These are phyloP conservation scores for Tolypocladium endophyticum DNA, from an alignment of 2,329 filamentous ascomycete species.

Conservation along the genomic window DNA sequence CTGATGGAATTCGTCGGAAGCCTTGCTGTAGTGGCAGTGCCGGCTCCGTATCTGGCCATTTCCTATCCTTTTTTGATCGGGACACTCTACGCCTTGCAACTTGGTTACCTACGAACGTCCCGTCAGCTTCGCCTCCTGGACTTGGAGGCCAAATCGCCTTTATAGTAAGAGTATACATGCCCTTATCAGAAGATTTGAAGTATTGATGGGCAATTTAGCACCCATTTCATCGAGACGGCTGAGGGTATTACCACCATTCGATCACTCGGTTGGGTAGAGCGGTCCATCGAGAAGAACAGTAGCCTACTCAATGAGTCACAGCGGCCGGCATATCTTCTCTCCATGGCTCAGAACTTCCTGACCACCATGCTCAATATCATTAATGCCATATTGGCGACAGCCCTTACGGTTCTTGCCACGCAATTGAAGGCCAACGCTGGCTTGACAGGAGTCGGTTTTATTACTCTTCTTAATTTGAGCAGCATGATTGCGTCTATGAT, in stretches of 20 bases:
- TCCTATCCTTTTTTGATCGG: background rate
- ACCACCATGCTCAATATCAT: background rate
- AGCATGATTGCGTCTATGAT: background rate
- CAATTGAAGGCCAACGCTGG: background rate
- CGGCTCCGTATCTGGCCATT: background rate
- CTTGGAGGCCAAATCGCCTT: background rate
- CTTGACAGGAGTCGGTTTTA: background rate
- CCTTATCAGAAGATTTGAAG: background rate
- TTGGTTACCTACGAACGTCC: background rate
- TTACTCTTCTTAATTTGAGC: background rate
- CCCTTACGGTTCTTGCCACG: background rate
- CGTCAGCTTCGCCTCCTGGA: background rate
- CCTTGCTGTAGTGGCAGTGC: background rate
- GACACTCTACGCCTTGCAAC: background rate
- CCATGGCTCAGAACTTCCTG: background rate
- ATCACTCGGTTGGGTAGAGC: background rate
- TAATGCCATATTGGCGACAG: background rate
- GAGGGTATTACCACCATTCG: background rate
- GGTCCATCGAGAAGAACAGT: background rate
- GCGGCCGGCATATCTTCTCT: background rate
- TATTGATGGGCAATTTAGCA: background rate
- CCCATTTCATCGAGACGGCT: background rate
- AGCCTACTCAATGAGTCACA: background rate
- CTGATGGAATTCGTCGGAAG: too few relatives aligned
- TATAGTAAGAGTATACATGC: background rate